Evolutionary conservation across 164 flowering plant species (phyloP), one percentile per base, ranked within the genome.

Genomic region (Vitis vinifera): DNA sequence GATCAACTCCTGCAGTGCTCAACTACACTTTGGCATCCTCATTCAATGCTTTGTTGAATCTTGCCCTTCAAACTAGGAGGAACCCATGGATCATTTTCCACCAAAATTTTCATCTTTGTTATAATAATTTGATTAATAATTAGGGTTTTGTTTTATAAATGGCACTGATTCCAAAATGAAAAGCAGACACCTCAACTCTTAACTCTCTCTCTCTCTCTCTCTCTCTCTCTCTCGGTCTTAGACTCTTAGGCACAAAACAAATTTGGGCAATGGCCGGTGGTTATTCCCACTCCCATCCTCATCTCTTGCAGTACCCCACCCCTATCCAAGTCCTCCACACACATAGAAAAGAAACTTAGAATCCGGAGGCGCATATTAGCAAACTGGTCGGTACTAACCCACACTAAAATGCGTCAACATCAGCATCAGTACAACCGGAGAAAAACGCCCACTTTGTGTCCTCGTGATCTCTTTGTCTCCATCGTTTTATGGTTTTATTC

Each of bases 401-500:
- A n/a, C 13, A 2, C 59, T 30, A 66, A 53, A 31, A 30, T 11
- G 60, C 15, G 56, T 57, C 67, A 19, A 29, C 16, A 15, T 65
- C 68, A 65, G 10, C 16, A 27, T 65, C 57, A 65, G 10, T 44
- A 9, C 13, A 31, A 1, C 10, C 19, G 11, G 15, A 29, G 47
- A 11, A 23, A 44, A 67, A 27, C n/a, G 17, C 58, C 58, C 71
- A 65, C 68, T 60, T 37, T 73, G 69, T 70, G 76, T 63, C 47
- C 76, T 77, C 65, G 73, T 73, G 76, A 65, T 65, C 29, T 67
- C 51, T 62, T 55, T 64, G 69, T 68, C 68, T 55, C 17, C 60
- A 62, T 76, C 60, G 48, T 63, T 67, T 61, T 73, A 7, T 17
- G 67, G 66, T 16, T 15, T 51, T 48, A 31, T 76, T 67, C 75